Percentiles rank a stretch among this genome's conserved stretches.
phyloP scores from a whole-genome alignment of 306 rosid genomes.

The Alnus glutinosa region DNA sequence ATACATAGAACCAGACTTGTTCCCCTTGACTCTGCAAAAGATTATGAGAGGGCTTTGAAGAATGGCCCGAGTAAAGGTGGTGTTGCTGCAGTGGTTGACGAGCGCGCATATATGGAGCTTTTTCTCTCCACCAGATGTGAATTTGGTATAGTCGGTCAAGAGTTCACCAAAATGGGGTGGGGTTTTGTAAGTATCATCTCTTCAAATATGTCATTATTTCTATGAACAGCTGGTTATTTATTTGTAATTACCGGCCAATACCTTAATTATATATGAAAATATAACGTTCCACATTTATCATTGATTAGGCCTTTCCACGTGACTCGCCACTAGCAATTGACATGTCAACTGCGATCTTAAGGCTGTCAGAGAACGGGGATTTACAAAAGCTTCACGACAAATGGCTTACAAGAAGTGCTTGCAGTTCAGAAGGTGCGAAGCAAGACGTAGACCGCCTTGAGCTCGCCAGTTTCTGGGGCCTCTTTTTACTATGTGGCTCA shows the following conservation, averaged over 20 bases:
- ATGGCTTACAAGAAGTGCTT: slow-evolving; percentile 77
- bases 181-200: slow-evolving; percentile 79
- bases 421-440: slow-evolving; percentile 62
- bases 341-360: slow-evolving; percentile 78
- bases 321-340: slow-evolving; percentile 90
- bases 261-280: too few species aligned
- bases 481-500: slow-evolving; percentile 63
- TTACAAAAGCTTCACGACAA: slow-evolving; percentile 90
- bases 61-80: slow-evolving; percentile 80
- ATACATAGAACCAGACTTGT: slow-evolving; percentile 65
- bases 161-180: slow-evolving; percentile 94
- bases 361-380: slow-evolving; percentile 71
- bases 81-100: slow-evolving; percentile 76
- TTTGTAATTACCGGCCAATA: too few species aligned
- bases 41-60: slow-evolving; percentile 56
- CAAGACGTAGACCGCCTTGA: slow-evolving; percentile 67
- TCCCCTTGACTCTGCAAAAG: slow-evolving; percentile 56
- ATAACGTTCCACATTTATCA: slow-evolving; percentile 11
- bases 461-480: slow-evolving; percentile 83
- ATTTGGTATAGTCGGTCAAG: slow-evolving; percentile 78
- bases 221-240: too few species aligned
- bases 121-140: slow-evolving; percentile 85
- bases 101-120: slow-evolving; percentile 73
- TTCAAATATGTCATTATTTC: too few species aligned
- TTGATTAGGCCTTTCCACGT: slow-evolving; percentile 70